Percentiles rank a stretch among this genome's conserved stretches.
Conservation (phyloP, 257 asterid species). For the Petrea volubilis region DNA sequence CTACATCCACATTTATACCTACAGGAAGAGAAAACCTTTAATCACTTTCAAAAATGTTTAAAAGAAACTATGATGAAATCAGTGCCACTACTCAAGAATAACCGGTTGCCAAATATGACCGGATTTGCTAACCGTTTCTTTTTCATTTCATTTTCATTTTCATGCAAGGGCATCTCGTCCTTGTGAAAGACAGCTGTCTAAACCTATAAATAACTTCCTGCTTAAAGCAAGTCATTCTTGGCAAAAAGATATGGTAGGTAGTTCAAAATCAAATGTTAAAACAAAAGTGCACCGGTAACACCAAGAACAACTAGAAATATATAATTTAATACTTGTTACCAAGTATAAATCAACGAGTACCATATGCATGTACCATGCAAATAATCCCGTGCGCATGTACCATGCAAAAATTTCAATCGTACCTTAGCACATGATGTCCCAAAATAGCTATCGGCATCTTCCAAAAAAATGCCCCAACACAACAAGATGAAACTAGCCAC, state of each 20-base stretch:
- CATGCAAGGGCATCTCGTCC: neutral
- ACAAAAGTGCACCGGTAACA: neutral
- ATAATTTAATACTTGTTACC: neutral
- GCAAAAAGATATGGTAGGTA: neutral
- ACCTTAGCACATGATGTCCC: slow-evolving; percentile 36
- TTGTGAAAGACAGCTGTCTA: neutral
- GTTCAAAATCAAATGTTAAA: neutral
- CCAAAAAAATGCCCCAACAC: slow-evolving; percentile 21
- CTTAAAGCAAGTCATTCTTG: neutral
- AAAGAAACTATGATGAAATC: neutral
- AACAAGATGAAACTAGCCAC: slow-evolving; percentile 36
- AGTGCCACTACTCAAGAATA: neutral
- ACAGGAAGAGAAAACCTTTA: neutral
- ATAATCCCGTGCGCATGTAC: no score
- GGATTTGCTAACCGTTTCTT: neutral
- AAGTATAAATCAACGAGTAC: neutral
- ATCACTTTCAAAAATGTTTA: neutral
- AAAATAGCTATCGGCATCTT: slow-evolving; percentile 12
- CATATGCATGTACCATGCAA: no score
- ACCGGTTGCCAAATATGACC: neutral
- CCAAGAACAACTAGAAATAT: neutral
- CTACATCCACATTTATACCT: neutral
- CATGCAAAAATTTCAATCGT: no score
- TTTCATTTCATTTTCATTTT: neutral
- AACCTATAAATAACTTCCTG: neutral